Evolutionary conservation across 2,329 filamentous ascomycete species (phyloP).

Genomic region (Alternaria arborescens): DNA sequence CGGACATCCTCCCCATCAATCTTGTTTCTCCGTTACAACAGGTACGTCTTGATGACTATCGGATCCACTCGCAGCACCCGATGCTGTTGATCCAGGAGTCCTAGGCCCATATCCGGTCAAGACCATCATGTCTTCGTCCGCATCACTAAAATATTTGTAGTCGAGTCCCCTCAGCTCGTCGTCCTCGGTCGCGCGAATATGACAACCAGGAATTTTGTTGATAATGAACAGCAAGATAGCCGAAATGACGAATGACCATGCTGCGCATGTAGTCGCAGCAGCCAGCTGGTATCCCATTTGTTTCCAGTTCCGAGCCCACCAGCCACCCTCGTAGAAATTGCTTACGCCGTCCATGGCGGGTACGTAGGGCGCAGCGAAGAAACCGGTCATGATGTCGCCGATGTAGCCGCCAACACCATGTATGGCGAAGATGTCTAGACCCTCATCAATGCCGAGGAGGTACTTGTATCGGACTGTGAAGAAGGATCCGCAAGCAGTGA

Average conservation of each 20-base stretch:
- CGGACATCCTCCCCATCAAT: conserved; percentile 22
- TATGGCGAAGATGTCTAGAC: conserved; percentile 67
- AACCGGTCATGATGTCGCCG: conserved; percentile 65
- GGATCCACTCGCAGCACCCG: conserved; percentile 20
- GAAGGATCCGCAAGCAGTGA: conserved; percentile 60
- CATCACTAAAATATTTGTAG: conserved; percentile 58
- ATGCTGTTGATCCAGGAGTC: conserved; percentile 20
- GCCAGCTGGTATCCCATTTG: conserved; percentile 67
- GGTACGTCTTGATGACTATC: conserved; percentile 34
- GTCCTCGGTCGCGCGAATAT: conserved; percentile 64
- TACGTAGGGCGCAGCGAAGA: conserved; percentile 63
- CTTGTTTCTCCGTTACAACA: conserved; percentile 28
- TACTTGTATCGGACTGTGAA: conserved; percentile 59
- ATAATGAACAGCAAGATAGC: conserved; percentile 64
- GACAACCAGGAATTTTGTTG: conserved; percentile 66
- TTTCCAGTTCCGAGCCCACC: conserved; percentile 62
- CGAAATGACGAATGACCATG: conserved; percentile 64
- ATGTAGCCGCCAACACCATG: conserved; percentile 68
- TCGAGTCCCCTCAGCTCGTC: conserved; percentile 65
- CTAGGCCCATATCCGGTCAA: conserved; percentile 29
- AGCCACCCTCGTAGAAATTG: conserved; percentile 58
- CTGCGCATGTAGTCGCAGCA: conserved; percentile 63
- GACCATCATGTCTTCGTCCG: conserved; percentile 33
- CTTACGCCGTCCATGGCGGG: conserved; percentile 62
- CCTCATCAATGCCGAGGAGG: conserved; percentile 64